Base-by-base conservation (phyloP, 2,329 filamentous ascomycete genomes). In the Nigrospora osmanthi region DNA sequence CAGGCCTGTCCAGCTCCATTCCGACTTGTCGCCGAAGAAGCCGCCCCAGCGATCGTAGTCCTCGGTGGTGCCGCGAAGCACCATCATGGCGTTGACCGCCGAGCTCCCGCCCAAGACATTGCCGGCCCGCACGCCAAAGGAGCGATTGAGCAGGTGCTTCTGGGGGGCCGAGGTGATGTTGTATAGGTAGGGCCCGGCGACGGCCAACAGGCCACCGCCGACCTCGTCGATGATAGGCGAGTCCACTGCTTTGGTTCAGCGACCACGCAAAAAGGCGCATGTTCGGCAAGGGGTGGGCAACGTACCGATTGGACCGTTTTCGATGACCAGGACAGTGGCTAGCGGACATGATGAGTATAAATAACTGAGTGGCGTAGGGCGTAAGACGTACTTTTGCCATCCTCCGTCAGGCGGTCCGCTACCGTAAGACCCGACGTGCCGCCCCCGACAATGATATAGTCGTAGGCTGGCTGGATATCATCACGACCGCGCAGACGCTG, bases 1-100 rank as follows among this genome's bases (percentile, higher is more conserved):
- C 34, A 74, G 54, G 15, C 52, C 55, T 9, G 67, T 51, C 58
- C 62, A 67, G 37, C 57, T 54, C 60, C 61, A 64, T 5, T 58
- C 58, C 6, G 53, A 40, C 19, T 60, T 60, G 1, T 60, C 63
- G 10, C 39, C 39, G 31, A 31, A 33, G 39, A 31, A 31, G 39
- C 39, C 23, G 15, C 53, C 61, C 62, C 63, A 67, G 40, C 51
- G 54, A 45, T 63, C 52, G 34, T 64, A 65, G 40, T 67, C 63
- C 23, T 50, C 52, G 9, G 52, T 53, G 11, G 57, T 49, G 6
- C 61, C 62, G 34, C 62, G 54, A 32, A 62, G 47, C 44, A 57
- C 65, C 31, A 65, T 58, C 63, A 67, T 66, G 11, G 61, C 62
- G 43, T 67, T 66, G 40, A 66, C 54, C 11, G 58, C 53, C 3